These are phyloP conservation scores for Diplodia corticola DNA, from an alignment of 2,329 filamentous ascomycete species.

Conservation along the genomic window DNA sequence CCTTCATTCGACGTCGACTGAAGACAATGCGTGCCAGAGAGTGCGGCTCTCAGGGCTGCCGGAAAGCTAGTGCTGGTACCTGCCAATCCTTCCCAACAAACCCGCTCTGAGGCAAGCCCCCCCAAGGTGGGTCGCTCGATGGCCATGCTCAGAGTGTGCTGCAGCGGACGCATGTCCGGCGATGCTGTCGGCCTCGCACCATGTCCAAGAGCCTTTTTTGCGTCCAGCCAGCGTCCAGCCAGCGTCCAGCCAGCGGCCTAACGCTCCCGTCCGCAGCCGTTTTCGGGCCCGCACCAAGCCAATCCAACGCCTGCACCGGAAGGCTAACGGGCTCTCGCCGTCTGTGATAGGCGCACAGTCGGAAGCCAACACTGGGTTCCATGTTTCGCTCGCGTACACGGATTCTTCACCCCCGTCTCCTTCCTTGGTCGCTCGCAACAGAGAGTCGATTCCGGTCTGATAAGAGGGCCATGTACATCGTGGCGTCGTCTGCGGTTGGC, in stretches of 20 bases:
- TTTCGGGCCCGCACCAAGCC: not conserved
- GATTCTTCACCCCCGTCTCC: not conserved
- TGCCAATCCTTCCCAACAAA: constrained; percentile 19
- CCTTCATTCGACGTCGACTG: not conserved
- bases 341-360: not conserved
- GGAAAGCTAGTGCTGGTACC: not conserved
- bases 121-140: not conserved
- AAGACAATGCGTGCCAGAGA: constrained; percentile 2
- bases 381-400: not conserved
- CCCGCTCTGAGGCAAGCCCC: not conserved
- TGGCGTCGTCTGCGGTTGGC: not conserved
- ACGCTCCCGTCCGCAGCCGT: constrained; percentile 9
- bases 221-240: not conserved
- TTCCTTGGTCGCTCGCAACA: not conserved
- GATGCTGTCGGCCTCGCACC: not conserved
- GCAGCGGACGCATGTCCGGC: constrained; percentile 3
- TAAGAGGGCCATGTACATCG: not conserved
- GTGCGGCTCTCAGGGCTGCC: constrained; percentile 1
- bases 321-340: not conserved
- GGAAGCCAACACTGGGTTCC: not conserved
- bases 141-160: not conserved
- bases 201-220: not conserved
- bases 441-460: not conserved
- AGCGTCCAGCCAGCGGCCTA: not conserved
- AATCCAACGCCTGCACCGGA: not conserved